phyloP scores from a whole-genome alignment of 257 asterid species.

The Gynochthodes officinalis region DNA sequence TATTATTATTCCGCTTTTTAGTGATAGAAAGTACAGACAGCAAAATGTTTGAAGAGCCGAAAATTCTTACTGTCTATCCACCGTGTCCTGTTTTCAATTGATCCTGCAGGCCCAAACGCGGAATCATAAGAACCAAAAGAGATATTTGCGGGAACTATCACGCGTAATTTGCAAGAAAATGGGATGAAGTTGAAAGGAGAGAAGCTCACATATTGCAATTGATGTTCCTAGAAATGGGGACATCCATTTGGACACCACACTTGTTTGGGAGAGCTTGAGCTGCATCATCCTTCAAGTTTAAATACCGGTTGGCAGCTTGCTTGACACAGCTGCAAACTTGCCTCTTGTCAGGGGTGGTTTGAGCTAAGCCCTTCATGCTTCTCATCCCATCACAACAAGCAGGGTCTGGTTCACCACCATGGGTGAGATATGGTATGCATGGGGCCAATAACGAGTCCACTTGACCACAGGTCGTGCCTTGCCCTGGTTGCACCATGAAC shows the following conservation, averaged over 20 bases:
- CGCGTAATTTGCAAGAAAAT: no score
- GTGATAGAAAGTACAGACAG: no score
- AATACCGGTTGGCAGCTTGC: constrained; percentile 26
- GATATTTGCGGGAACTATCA: no score
- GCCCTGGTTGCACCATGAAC: constrained; percentile 15
- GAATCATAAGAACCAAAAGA: background rate
- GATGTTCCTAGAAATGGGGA: constrained; percentile 37
- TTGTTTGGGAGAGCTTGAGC: constrained; percentile 32
- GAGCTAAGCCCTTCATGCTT: constrained; percentile 25
- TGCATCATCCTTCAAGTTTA: constrained; percentile 32
- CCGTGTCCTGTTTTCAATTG: background rate
- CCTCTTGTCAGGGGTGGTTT: constrained; percentile 27
- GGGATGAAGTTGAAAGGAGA: no score
- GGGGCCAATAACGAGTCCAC: constrained; percentile 32
- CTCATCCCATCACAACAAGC: constrained; percentile 29
- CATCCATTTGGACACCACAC: constrained; percentile 33
- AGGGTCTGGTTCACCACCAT: constrained; percentile 21
- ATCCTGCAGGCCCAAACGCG: background rate
- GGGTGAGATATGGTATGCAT: constrained; percentile 35
- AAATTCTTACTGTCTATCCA: no score
- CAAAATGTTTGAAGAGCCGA: no score
- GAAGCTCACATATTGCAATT: constrained; percentile 30
- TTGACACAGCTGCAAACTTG: constrained; percentile 34
- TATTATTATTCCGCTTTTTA: no score
- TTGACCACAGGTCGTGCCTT: constrained; percentile 34